Percentiles rank a stretch among this genome's conserved stretches.
Conservation (phyloP, 331 rosid species). For the Malus hybrid region DNA sequence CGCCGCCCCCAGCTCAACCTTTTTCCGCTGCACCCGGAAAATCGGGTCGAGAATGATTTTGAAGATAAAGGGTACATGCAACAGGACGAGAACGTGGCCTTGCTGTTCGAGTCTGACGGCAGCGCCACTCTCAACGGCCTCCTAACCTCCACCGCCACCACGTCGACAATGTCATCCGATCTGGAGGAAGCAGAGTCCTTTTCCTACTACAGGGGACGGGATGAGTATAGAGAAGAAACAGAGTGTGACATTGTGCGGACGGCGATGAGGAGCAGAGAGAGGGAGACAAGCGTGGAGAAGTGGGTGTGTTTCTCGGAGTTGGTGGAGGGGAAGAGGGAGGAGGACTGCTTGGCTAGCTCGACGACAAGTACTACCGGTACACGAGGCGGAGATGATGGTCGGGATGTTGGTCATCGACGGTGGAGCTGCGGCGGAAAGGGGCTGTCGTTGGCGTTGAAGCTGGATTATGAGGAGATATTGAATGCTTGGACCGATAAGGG, state of each 20-base stretch:
- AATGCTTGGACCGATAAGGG: conserved; percentile 92
- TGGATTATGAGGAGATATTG: conserved; percentile 69
- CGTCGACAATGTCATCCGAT: conserved; percentile 27
- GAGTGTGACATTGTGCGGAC: conserved; percentile 33
- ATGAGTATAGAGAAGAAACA: background rate
- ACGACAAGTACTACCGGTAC: too few relatives aligned
- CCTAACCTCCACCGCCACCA: conserved; percentile 18
- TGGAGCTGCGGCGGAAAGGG: background rate
- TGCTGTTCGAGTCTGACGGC: conserved; percentile 52
- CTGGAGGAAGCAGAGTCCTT: conserved; percentile 28
- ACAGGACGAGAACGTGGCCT: conserved; percentile 53
- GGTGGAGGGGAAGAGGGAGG: conserved; percentile 56
- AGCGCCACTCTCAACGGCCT: conserved; percentile 47
- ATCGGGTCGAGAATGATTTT: conserved; percentile 3
- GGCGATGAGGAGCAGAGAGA: conserved; percentile 67
- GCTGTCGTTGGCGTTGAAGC: conserved; percentile 52
- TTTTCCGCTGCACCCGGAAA: conserved; percentile 59
- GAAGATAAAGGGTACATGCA: conserved; percentile 14
- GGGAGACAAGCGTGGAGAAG: conserved; percentile 44
- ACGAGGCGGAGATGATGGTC: too few relatives aligned
- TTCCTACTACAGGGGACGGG: background rate
- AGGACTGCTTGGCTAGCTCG: background rate
- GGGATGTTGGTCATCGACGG: background rate
- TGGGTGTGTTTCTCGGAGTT: conserved; percentile 91
- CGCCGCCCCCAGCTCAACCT: conserved; percentile 36